phyloP scores from a whole-genome alignment of 2,329 filamentous ascomycete genomes.

The Trichoderma polysporum region DNA sequence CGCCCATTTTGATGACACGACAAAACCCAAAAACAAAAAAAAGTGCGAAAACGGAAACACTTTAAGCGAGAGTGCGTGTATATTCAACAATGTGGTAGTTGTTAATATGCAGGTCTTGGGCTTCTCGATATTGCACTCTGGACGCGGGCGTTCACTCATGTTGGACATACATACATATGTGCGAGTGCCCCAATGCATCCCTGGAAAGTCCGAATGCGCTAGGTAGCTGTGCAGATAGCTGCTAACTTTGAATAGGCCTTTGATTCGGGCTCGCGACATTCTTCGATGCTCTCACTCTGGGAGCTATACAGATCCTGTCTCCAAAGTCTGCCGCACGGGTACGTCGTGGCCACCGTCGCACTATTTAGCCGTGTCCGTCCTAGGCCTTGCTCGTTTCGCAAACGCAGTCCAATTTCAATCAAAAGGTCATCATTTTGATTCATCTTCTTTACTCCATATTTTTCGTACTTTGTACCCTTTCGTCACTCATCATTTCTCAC shows the following conservation, averaged over 20 bases:
- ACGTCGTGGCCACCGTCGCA: neutral
- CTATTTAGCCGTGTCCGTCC: neutral
- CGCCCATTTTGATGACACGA: neutral
- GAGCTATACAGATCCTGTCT: neutral
- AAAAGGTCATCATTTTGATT: neutral
- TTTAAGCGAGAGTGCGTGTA: too few species aligned
- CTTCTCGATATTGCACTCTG: neutral
- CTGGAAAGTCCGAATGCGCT: neutral
- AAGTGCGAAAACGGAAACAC: too few species aligned
- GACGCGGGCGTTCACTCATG: constrained; percentile 3
- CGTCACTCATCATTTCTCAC: constrained; percentile 14
- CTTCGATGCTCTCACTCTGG: neutral
- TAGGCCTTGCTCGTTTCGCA: neutral
- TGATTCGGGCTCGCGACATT: neutral
- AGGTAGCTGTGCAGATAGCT: neutral
- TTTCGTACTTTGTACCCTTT: neutral
- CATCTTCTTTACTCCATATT: neutral
- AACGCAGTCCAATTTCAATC: neutral
- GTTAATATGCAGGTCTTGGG: neutral
- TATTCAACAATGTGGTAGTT: too few species aligned
- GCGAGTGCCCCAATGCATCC: constrained; percentile 8
- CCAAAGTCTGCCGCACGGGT: neutral
- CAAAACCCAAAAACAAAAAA: too few species aligned
- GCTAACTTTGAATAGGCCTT: neutral
- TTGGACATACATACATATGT: constrained; percentile 19